These are phyloP conservation scores for Meyerozyma elateridarum DNA, from an alignment of 1,139 yeast species.

Conservation along the genomic window DNA sequence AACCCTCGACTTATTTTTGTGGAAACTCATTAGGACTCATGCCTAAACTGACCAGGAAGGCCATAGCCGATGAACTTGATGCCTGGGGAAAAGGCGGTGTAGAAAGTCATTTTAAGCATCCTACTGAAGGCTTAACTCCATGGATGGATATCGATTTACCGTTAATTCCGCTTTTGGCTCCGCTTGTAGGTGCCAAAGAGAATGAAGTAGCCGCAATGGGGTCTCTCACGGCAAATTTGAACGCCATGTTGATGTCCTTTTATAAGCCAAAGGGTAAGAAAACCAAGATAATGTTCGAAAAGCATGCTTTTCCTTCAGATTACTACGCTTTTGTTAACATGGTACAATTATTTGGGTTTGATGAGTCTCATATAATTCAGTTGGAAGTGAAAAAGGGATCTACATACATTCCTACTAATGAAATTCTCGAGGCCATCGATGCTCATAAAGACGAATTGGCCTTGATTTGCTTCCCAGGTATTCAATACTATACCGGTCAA, in stretches of 20 bases:
- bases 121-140: constrained; percentile 39
- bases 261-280: constrained; percentile 60
- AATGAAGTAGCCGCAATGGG: constrained; percentile 86
- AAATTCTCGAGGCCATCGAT: constrained; percentile 56
- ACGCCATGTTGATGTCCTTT: constrained; percentile 67
- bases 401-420: constrained; percentile 55
- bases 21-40: constrained; percentile 90
- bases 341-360: constrained; percentile 57
- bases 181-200: constrained; percentile 68
- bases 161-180: constrained; percentile 61
- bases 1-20: constrained; percentile 55
- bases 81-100: constrained; percentile 85
- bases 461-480: constrained; percentile 75
- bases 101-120: constrained; percentile 77
- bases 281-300: constrained; percentile 75
- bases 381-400: constrained; percentile 54
- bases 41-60: constrained; percentile 61
- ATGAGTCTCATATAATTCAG: constrained; percentile 60
- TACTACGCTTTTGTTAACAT: constrained; percentile 80
- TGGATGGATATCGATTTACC: constrained; percentile 90
- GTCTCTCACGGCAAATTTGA: constrained; percentile 76
- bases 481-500: constrained; percentile 92
- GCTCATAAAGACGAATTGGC: constrained; percentile 61
- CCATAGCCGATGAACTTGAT: constrained; percentile 61
- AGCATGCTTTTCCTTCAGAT: constrained; percentile 89